A percentile compares a stretch with the other conserved stretches of the same genome.
Conservation (phyloP, 192 early-diverging fungal genomes). For the Endogone sp. region DNA sequence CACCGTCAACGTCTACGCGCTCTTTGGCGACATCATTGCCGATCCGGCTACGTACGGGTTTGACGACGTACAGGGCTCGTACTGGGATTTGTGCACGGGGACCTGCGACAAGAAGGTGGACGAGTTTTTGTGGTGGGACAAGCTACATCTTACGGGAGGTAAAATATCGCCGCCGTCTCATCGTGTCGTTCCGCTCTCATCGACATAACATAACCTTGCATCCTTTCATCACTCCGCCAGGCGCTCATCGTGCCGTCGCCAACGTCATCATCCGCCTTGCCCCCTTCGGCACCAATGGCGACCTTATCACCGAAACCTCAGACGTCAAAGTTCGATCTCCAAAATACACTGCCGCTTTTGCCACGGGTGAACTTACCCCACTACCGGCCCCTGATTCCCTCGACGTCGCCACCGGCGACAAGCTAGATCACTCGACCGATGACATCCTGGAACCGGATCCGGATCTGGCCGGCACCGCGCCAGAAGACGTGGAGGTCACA, state of each 20-base stretch:
- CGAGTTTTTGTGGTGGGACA: conserved; percentile 35
- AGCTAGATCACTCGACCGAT: not conserved
- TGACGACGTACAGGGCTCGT: conserved; percentile 15
- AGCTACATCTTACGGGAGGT: conserved; percentile 30
- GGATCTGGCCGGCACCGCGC: not conserved
- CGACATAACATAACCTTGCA: not conserved
- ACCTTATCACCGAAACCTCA: not conserved
- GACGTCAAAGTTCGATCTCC: not conserved
- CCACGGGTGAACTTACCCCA: not conserved
- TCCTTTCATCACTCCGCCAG: conserved; percentile 1
- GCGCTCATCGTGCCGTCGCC: conserved; percentile 21
- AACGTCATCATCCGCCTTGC: conserved; percentile 2
- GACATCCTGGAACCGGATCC: not conserved
- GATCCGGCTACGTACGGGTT: conserved; percentile 21
- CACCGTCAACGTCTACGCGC: conserved; percentile 13
- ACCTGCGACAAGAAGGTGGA: conserved; percentile 17
- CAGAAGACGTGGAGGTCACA: not conserved
- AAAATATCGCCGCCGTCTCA: not conserved
- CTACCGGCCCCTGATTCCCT: not conserved
- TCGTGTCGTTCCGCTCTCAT: not conserved
- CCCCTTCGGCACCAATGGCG: not conserved
- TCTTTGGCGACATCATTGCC: conserved; percentile 16
- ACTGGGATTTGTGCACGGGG: conserved; percentile 27
- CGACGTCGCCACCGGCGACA: not conserved
- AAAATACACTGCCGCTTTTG: not conserved